A percentile compares a stretch with the other conserved stretches of the same genome.
phyloP scores from a whole-genome alignment of 176 grass and related monocot species.

The Hsuehochloa calcarea region DNA sequence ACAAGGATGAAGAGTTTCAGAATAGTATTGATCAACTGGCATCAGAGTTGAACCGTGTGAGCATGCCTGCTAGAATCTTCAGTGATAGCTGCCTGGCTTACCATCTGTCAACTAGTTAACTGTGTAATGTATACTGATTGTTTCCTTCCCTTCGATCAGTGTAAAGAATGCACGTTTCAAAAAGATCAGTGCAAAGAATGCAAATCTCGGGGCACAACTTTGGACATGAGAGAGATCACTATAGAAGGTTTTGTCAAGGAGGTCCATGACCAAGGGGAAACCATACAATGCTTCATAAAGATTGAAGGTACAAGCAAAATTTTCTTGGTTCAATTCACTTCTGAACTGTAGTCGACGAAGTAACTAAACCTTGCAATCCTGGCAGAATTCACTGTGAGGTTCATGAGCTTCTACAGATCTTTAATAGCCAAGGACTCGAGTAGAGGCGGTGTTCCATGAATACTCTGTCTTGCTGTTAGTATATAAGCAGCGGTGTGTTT shows the following conservation, averaged over 20 bases:
- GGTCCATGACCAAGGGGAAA: conserved; percentile 25
- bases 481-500: conserved; percentile 27
- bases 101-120: background rate
- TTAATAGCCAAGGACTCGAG: conserved; percentile 38
- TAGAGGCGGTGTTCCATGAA: conserved; percentile 18
- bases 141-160: background rate
- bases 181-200: background rate
- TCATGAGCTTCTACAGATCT: conserved; percentile 66
- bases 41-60: conserved; percentile 34
- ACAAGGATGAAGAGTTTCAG: conserved; percentile 47
- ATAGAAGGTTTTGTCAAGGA: conserved; percentile 35
- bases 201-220: background rate
- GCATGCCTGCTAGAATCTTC: background rate
- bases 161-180: background rate
- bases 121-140: background rate
- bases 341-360: background rate
- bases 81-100: background rate
- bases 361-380: conserved; percentile 14
- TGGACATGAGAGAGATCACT: background rate
- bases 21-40: conserved; percentile 46
- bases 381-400: conserved; percentile 74
- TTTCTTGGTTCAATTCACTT: background rate
- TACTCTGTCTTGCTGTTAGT: background rate
- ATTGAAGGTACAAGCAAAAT: conserved; percentile 54
- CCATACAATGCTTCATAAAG: conserved; percentile 55